Evolutionary conservation across 192 early-diverging fungal genomes (phyloP), one percentile per base, ranked within the genome.

Genomic region (Umbelopsis sp.): DNA sequence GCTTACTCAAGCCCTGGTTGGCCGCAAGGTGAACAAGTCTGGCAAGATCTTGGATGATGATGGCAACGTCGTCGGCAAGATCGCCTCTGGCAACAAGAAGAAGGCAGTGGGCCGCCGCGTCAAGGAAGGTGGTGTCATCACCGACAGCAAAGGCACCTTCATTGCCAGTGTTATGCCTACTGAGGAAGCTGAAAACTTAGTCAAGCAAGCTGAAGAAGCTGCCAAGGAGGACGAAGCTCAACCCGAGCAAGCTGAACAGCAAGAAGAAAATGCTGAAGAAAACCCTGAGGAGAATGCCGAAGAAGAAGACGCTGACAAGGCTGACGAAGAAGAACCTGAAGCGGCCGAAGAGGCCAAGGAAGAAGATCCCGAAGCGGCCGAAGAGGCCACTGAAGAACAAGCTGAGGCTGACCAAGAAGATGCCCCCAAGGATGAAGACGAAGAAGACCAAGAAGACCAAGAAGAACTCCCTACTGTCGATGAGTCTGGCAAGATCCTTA

Each of bases 11-110:
- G 41, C 66, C 3, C 49, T 64, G n/a, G 46, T 66, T 46, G 65
- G 65, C 2, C 47, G 20, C 2, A 46, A 45, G 25, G 49, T 72
- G 4, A 52, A 51, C 44, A 67, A 72, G 49, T 46, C 33, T 30
- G 64, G 64, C n/a, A 67, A 72, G 12, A 37, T 72, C 22, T 11
- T 72, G 22, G 71, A 72, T 21, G 7, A 33, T 27, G 64, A 72
- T 35, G 49, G 50, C 37, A 72, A 72, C 22, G 33, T 67, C 37
- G 48, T 72, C 15, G 71, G 71, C 0, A 25, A 66, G 2, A 49
- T 67, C 27, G 50, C 25, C 15, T 45, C 30, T 20, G 47, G 64
- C 2, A 51, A 65, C 22, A 47, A 23, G 16, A 25, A 49, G 30
- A 72, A 72, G 48, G 25, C 47, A 7, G 49, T 64, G n/a, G 71